Evolutionary conservation across 2,329 filamentous ascomycete genomes (phyloP).

Genomic region (Nemania diffusa): DNA sequence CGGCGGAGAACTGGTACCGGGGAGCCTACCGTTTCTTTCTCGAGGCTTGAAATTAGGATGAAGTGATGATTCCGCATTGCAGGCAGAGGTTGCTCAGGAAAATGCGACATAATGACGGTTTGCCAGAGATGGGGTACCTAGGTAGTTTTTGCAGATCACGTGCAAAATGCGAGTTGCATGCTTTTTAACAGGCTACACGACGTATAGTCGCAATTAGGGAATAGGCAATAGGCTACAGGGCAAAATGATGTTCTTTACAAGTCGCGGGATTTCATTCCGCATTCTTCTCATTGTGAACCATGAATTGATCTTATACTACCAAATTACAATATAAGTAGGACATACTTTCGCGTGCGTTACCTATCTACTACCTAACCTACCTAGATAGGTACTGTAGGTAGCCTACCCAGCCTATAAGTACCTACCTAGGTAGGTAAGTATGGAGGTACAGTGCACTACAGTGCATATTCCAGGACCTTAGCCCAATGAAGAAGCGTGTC

Average conservation of each 20-base stretch:
- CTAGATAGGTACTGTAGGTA: too few relatives aligned
- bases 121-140: not conserved
- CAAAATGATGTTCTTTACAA: not conserved
- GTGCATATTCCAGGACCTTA: not conserved
- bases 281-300: not conserved
- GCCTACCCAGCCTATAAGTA: too few relatives aligned
- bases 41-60: not conserved
- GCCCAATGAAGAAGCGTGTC: not conserved
- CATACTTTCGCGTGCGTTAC: too few relatives aligned
- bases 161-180: not conserved
- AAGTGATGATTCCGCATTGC: not conserved
- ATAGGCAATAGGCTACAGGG: not conserved
- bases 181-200: not conserved
- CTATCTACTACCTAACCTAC: too few relatives aligned
- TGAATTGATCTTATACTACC: not conserved
- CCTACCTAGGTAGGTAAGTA: too few relatives aligned
- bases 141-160: not conserved
- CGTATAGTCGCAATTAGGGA: not conserved
- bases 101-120: not conserved
- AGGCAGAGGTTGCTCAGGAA: not conserved
- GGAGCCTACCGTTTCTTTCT: not conserved
- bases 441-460: constrained; percentile 10
- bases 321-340: too few relatives aligned
- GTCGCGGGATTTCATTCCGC: not conserved
- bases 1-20: not conserved